Percentiles rank a stretch among this genome's conserved stretches.
Evolutionary conservation across 1,284 basidiomycete species (phyloP).

Genomic region (Cerioporus squamosus): DNA sequence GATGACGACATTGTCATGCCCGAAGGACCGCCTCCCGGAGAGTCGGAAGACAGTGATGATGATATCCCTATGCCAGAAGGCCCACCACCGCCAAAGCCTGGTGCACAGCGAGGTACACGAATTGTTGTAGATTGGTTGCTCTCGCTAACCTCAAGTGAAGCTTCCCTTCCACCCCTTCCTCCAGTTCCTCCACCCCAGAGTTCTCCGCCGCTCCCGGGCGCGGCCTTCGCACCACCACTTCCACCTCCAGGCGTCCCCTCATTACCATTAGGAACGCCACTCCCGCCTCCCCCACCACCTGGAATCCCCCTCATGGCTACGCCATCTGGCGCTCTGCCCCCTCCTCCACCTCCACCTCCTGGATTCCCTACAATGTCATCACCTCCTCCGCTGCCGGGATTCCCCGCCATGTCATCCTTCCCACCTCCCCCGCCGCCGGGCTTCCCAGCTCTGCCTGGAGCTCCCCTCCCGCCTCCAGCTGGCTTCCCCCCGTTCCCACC

Average conservation of each 20-base stretch:
- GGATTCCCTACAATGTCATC: constrained; percentile 19
- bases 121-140: neutral
- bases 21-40: constrained; percentile 70
- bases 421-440: constrained; percentile 34
- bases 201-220: constrained; percentile 1
- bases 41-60: constrained; percentile 63
- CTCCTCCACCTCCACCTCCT: constrained; percentile 16
- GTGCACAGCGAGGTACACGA: constrained; percentile 18
- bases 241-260: constrained; percentile 1
- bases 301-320: too few species aligned
- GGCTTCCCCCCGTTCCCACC: constrained; percentile 32
- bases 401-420: constrained; percentile 15
- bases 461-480: constrained; percentile 27
- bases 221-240: neutral
- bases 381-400: constrained; percentile 34
- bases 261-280: constrained; percentile 5
- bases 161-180: constrained; percentile 28
- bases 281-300: constrained; percentile 31
- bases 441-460: constrained; percentile 28
- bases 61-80: constrained; percentile 89
- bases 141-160: neutral
- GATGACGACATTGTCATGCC: constrained; percentile 76
- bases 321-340: neutral
- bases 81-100: constrained; percentile 58
- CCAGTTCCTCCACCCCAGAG: constrained; percentile 34